Base-by-base conservation (phyloP, 2,329 filamentous ascomycete genomes). In the Achaetomium macrosporum region DNA sequence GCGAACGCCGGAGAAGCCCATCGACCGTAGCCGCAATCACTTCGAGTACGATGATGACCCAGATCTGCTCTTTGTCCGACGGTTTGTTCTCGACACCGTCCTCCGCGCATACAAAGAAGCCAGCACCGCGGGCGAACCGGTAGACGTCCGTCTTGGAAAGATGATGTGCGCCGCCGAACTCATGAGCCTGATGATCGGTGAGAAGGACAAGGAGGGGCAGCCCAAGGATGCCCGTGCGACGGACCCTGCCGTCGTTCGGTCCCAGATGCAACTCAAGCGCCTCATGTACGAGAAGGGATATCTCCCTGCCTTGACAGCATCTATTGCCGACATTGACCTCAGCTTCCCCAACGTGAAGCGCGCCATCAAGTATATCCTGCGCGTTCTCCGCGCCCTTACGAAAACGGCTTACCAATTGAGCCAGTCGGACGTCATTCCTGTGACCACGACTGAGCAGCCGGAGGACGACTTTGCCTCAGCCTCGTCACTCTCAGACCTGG, bases 251-350 rank as follows among this genome's bases (percentile, higher is more conserved):
- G 64, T 73, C 42, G 66, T 68, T 20, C 74, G 76, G 41, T 91
- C 90, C 8, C 87, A 91, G 58, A 84, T 87, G 62, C 90, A 96
- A 65, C 80, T 99, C 61, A 86, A 89, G 33, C 89, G 90, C 60
- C 83, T 96, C 55, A 99, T 99, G 93, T 97, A 95, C 63, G 93
- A 99, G 71, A 99, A 97, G 73, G 90, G 95, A 51, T 96, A 93
- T 67, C 85, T 97, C 56, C 82, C 88, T 20, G 87, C 92, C 44
- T 73, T 99, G 54, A 97, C 93, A 2, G 82, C 85, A 12, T 95
- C 95, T 1, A 91, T 99, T 62, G 90, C 93, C 16, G 95, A 99
- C 63, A 87, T 99, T 55, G 93, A 96, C 66, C 81, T 99, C 56
- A 95, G 95, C 61, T 96, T 95, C 69, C 91, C 92, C 0, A 87